phyloP scores from a whole-genome alignment of 2,329 filamentous ascomycete genomes.

The Apiospora hydei region DNA sequence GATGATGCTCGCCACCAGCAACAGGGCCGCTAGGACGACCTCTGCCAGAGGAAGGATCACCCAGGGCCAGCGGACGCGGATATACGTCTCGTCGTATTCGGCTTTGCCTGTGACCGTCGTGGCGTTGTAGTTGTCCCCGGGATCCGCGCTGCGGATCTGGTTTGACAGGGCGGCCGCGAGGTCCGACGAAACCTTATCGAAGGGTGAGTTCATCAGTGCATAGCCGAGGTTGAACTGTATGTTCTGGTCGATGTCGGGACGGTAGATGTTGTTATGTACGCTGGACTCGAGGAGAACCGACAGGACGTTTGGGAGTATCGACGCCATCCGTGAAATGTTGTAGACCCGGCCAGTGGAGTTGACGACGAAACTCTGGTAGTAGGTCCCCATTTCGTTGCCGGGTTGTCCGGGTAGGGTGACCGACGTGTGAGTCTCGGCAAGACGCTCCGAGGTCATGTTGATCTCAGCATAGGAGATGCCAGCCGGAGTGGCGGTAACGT shows the following conservation, averaged over 20 bases:
- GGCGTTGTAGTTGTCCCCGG: conserved; percentile 31
- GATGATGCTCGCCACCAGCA: neutral
- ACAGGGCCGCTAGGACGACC: conserved; percentile 25
- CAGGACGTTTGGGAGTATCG: neutral
- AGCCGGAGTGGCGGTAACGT: neutral
- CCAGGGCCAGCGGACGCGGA: conserved; percentile 32
- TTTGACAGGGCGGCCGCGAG: neutral
- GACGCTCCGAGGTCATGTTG: neutral
- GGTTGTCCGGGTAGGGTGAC: neutral
- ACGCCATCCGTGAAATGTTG: neutral
- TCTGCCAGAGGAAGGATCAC: conserved; percentile 31
- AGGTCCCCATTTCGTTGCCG: neutral
- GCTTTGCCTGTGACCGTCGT: conserved; percentile 25
- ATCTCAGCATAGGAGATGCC: neutral
- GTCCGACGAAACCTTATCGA: neutral
- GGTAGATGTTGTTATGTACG: neutral
- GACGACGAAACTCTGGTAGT: neutral
- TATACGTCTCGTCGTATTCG: conserved; percentile 32
- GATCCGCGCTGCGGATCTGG: conserved; percentile 29
- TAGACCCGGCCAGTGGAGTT: neutral
- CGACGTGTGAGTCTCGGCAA: neutral
- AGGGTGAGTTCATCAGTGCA: neutral
- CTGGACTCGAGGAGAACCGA: neutral
- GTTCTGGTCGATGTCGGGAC: neutral
- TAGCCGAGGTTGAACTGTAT: neutral